Evolutionary conservation across 345 rosid genomes (phyloP), one percentile per base, ranked within the genome.

Genomic region (Eucalyptus guilfoylei): DNA sequence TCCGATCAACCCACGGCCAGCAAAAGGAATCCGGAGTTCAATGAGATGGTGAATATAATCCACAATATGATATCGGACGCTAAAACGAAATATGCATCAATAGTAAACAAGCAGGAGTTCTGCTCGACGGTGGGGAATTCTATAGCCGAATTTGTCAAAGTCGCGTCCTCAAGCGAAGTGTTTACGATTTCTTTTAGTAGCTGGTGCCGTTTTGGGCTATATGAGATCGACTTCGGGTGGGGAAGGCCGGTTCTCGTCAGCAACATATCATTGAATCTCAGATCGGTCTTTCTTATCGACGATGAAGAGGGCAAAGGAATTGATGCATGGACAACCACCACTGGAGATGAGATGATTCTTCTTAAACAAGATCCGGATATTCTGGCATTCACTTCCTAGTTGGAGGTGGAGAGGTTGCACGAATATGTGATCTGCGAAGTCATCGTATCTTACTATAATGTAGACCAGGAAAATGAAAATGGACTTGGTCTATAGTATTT

Each of bases 201-300:
- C 88, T 90, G 91, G 88, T 91, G 93, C 72, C 90, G 88, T 32
- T 92, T 93, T 6, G 91, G 93, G 7, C 60, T 90, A 72, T 93
- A 95, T 30, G 95, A 91, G 80, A 91, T 90, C 7, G 94, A 95
- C 88, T 95, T 93, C 21, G 95, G 96, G 16, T 95, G 96, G 95
- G 94, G 95, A 80, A 92, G 89, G 55, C 96, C 96, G 21, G 89
- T 58, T 85, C 92, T 93, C 91, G 92, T 92, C 28, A 91, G 92
- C 11, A 92, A 91, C 54, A 92, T 88, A 87, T 91, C 86, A 42
- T 81, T 89, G 88, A 91, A 42, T 23, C 9, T 86, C 64, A 92
- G 92, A 81, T 80, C 92, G 23, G 87, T 92, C 86, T 44, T 90
- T 72, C 62, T 95, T 58, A 88, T 90, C 87, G 96, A 95, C 88